These are phyloP conservation scores for Exophiala alcalophila DNA, from an alignment of 2,329 filamentous ascomycete genomes.

Conservation along the genomic window DNA sequence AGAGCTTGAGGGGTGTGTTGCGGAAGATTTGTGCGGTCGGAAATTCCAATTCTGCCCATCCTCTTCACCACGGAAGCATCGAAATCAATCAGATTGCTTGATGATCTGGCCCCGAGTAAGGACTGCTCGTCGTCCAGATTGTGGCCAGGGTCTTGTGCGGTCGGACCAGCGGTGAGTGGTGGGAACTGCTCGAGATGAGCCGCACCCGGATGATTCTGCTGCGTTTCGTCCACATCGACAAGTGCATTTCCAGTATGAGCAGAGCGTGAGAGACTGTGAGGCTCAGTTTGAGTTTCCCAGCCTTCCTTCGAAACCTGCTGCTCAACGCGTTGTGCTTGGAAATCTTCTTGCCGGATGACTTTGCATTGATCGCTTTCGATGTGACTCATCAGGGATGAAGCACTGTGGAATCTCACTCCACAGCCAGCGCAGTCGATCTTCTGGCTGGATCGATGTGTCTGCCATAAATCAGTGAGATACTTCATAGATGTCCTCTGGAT, in stretches of 20 bases:
- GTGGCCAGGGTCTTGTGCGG: no score
- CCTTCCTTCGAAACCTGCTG: constrained; percentile 47
- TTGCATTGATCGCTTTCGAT: constrained; percentile 53
- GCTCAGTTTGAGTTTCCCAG: constrained; percentile 21
- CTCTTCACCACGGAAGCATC: not conserved
- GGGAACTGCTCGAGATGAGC: constrained; percentile 16
- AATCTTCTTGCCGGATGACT: constrained; percentile 42
- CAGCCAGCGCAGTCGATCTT: constrained; percentile 52
- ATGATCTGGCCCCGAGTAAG: not conserved
- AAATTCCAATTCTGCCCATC: constrained; percentile 8
- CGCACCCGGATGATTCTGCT: no score
- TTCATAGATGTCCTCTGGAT: constrained; percentile 23
- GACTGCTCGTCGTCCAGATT: no score
- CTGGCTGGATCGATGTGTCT: constrained; percentile 46
- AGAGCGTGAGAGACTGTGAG: constrained; percentile 4
- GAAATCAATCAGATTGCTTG: constrained; percentile 13
- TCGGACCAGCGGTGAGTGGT: constrained; percentile 3
- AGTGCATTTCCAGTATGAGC: no score
- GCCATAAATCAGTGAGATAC: constrained; percentile 5
- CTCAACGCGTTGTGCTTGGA: constrained; percentile 50
- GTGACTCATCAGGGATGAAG: constrained; percentile 51
- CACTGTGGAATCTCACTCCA: constrained; percentile 45
- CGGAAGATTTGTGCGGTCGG: constrained; percentile 1
- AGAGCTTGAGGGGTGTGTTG: no score
- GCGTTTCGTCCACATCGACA: no score